These are phyloP conservation scores for Pichia sp. DNA, from an alignment of 1,139 yeast genomes.

Conservation along the genomic window DNA sequence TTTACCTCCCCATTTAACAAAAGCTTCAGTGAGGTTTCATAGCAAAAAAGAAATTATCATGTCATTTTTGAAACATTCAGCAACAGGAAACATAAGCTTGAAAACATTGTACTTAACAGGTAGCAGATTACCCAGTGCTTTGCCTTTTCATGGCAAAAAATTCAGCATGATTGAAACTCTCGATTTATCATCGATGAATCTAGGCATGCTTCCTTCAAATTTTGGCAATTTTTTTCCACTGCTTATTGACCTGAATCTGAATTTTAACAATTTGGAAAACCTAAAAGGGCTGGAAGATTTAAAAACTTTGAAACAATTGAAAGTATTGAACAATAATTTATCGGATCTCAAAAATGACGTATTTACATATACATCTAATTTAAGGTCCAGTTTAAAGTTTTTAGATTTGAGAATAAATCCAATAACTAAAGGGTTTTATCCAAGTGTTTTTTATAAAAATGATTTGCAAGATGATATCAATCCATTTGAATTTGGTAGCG, in stretches of 20 bases:
- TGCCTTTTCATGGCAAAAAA: neutral
- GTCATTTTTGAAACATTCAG: no score
- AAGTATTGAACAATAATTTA: slow-evolving; percentile 39
- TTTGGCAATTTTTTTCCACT: slow-evolving; percentile 37
- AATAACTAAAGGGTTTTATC: slow-evolving; percentile 39
- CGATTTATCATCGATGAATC: slow-evolving; percentile 37
- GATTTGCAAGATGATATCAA: neutral
- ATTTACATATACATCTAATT: slow-evolving; percentile 25
- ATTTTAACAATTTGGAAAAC: slow-evolving; percentile 36
- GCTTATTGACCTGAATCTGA: slow-evolving; percentile 39
- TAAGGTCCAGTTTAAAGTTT: slow-evolving; percentile 29
- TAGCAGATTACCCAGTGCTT: slow-evolving; percentile 9
- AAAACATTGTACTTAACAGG: slow-evolving; percentile 19
- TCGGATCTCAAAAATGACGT: slow-evolving; percentile 28
- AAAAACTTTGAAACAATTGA: slow-evolving; percentile 32
- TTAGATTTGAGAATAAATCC: slow-evolving; percentile 48
- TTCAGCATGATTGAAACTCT: slow-evolving; percentile 30
- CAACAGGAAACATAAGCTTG: slow-evolving; percentile 3
- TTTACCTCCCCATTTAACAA: slow-evolving; percentile 14
- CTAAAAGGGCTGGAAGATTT: slow-evolving; percentile 23
- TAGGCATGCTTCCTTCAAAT: slow-evolving; percentile 30
- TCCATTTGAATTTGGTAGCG: neutral
- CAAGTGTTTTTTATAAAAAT: slow-evolving; percentile 38
- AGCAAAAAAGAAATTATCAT: slow-evolving; percentile 2
- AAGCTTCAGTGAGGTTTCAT: slow-evolving; percentile 17